Evolutionary conservation across 176 grass and related monocot genomes (phyloP).

Genomic region (Cenchrus purpureus): DNA sequence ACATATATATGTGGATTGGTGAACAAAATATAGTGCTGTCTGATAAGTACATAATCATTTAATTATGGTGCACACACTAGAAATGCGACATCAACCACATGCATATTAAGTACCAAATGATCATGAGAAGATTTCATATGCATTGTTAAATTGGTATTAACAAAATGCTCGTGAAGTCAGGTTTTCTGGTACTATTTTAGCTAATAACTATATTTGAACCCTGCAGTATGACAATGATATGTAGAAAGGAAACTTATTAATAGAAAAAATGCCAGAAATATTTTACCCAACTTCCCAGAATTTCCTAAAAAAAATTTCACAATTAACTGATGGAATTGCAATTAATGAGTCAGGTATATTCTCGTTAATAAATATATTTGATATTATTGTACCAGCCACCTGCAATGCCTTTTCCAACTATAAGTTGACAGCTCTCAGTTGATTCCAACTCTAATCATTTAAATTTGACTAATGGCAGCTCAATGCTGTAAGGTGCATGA

Average conservation of each 20-base stretch:
- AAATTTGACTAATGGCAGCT: conserved; percentile 18
- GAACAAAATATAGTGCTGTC: not conserved
- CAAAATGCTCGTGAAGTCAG: not conserved
- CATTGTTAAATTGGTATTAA: not conserved
- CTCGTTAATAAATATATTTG: not conserved
- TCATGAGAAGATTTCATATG: conserved; percentile 3
- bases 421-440: conserved; percentile 12
- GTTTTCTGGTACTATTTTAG: not conserved
- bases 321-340: not conserved
- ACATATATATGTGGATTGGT: conserved; percentile 9
- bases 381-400: not conserved
- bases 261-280: not conserved
- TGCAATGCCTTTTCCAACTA: conserved; percentile 10
- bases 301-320: not conserved
- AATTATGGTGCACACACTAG: not conserved
- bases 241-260: not conserved
- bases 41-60: conserved; percentile 24
- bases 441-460: conserved; percentile 9
- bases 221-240: not conserved
- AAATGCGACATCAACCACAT: not conserved
- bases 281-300: not conserved
- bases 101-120: conserved; percentile 20
- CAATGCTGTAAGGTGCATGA: not conserved
- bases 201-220: not conserved
- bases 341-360: not conserved